Conservation (phyloP, 140 eudicot species). For the Stevia rebaudiana region DNA sequence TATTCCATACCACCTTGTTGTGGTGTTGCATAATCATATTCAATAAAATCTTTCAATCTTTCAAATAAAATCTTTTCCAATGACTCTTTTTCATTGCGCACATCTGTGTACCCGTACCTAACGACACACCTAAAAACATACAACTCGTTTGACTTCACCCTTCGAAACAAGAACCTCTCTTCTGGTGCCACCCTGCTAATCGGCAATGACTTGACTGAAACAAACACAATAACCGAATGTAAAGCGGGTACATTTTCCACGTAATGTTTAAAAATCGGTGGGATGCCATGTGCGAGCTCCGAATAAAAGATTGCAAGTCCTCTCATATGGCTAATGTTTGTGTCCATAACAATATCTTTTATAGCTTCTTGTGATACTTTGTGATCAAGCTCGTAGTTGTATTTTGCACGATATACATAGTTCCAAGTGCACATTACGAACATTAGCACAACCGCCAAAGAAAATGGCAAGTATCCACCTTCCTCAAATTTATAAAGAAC, state of each 20-base stretch:
- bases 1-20: no score
- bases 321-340: slow-evolving; percentile 25
- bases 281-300: slow-evolving; percentile 52
- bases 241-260: slow-evolving; percentile 41
- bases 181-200: no score
- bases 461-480: slow-evolving; percentile 61
- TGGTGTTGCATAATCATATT: no score
- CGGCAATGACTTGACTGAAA: no score
- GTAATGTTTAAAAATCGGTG: slow-evolving; percentile 62
- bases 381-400: slow-evolving; percentile 54
- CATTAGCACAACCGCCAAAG: slow-evolving; percentile 39
- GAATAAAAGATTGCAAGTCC: slow-evolving; percentile 68
- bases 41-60: no score
- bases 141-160: no score
- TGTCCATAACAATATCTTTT: slow-evolving; percentile 28
- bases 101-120: no score
- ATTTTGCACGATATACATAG: slow-evolving; percentile 49
- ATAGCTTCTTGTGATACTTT: slow-evolving; percentile 42
- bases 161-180: no score
- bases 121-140: no score
- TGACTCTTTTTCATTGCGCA: no score
- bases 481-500: no score
- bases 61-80: no score
- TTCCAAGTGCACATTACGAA: slow-evolving; percentile 59
- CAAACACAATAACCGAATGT: slow-evolving; percentile 56